Base-by-base conservation (phyloP, 768 basidiomycete species). In the Amylocystis lapponica region DNA sequence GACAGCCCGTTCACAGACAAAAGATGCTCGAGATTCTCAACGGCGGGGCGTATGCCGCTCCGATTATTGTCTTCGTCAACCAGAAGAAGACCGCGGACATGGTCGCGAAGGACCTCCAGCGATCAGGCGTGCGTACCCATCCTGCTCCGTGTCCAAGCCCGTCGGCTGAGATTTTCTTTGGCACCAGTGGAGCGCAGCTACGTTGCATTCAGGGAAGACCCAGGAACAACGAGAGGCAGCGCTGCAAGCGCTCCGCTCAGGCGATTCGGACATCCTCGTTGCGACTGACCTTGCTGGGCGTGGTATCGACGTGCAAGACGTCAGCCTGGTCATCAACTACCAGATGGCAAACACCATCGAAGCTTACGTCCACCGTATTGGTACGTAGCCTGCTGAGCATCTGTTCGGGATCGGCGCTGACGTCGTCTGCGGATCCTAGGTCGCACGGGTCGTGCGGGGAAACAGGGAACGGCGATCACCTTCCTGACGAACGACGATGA, bases 51-150 rank as follows among this genome's bases (percentile, higher is more conserved):
- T 91, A 81, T 62, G 65, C 81, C 27, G 79, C 96, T 14, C 96
- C 96, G 4, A 98, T 99, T 54, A 99, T 99, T 50, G 88, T 93
- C 16, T 99, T 98, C 66, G 94, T 97, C 71, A 98, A 98, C 63
- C 94, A 98, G 66, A 99, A 99, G 75, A 96, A 97, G 75, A 95
- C 92, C 11, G 95, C 94, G 39, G 96, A 99, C 61, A 90, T 93
- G 83, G 91, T 99, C 26, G 86, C 91, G 29, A 94, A 94, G 62
- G 94, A 97, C 58, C 71, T 99, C 2, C 82, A 83, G 37, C 86
- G 92, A 40, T 90, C 83, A 30, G 86, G 89, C 17, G 87, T 94
- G 62, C 31, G 87, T 76, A 19, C 21, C 14, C 19, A 26, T 19
- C 42, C 39, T n/a, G n/a, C n/a, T n/a, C n/a, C n/a, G n/a, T n/a